Evolutionary conservation across 768 basidiomycete genomes (phyloP).

Genomic region (Hemileccinum rubropunctum): DNA sequence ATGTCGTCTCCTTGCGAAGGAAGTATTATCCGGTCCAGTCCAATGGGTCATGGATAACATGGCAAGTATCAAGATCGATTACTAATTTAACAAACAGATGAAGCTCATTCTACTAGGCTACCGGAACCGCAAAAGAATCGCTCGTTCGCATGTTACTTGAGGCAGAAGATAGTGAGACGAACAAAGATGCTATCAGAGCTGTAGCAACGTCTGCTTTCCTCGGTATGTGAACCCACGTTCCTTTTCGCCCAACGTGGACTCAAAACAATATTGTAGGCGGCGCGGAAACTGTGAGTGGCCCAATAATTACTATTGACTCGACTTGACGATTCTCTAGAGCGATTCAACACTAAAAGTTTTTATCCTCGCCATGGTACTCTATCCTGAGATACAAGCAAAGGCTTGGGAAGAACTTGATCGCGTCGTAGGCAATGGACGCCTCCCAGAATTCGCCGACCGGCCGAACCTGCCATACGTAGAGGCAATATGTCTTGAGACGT

Average conservation of each 20-base stretch:
- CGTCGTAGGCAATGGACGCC: conserved; percentile 29
- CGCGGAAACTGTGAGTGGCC: conserved; percentile 23
- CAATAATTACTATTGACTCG: background rate
- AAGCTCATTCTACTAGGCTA: conserved; percentile 3
- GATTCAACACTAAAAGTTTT: conserved; percentile 21
- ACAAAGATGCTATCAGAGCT: conserved; percentile 18
- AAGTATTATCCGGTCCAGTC: conserved; percentile 20
- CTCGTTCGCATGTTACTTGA: conserved; percentile 20
- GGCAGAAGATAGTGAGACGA: background rate
- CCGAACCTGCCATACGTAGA: conserved; percentile 30
- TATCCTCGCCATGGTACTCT: conserved; percentile 32
- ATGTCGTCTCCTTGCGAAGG: conserved; percentile 20
- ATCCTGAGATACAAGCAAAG: conserved; percentile 31
- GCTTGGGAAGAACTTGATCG: conserved; percentile 32
- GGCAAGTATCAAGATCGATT: conserved; percentile 5
- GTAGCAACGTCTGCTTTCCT: conserved; percentile 23
- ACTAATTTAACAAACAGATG: background rate
- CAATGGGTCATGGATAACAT: conserved; percentile 23
- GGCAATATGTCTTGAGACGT: conserved; percentile 30
- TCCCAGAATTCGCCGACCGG: conserved; percentile 29
- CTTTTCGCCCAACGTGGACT: background rate
- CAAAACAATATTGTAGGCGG: conserved; percentile 16
- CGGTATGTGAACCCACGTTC: conserved; percentile 9
- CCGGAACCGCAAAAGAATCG: conserved; percentile 20
- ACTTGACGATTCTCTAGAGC: conserved; percentile 10